Conservation (phyloP, 306 rosid genomes). For the Castanopsis chinensis region DNA sequence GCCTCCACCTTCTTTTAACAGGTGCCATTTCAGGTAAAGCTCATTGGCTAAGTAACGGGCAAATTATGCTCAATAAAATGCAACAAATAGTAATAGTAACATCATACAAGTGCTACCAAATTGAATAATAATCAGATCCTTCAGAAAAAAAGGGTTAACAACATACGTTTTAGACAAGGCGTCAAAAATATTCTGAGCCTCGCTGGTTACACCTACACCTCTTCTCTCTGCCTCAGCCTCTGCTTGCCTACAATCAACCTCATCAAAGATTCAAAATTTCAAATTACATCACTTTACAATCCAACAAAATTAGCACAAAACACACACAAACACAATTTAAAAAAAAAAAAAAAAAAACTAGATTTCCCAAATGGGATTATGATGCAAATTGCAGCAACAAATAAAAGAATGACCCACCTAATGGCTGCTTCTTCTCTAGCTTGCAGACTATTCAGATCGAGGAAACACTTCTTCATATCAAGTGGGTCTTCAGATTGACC, state of each 20-base stretch:
- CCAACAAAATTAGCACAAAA: not conserved
- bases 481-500: slow-evolving; percentile 81
- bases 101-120: not conserved
- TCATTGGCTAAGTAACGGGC: not conserved
- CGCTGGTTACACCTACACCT: slow-evolving; percentile 86
- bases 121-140: not conserved
- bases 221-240: slow-evolving; percentile 88
- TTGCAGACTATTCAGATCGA: slow-evolving; percentile 69
- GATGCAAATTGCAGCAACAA: not conserved
- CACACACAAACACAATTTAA: no score
- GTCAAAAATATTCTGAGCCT: slow-evolving; percentile 89
- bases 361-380: not conserved
- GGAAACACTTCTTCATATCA: slow-evolving; percentile 48
- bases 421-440: slow-evolving; percentile 73
- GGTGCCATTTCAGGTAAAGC: no score
- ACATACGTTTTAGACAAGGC: slow-evolving; percentile 94
- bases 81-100: not conserved
- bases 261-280: not conserved
- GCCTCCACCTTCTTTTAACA: no score
- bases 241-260: slow-evolving; percentile 60
- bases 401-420: slow-evolving; percentile 37
- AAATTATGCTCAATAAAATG: not conserved
- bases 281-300: not conserved
- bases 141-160: not conserved
- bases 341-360: not conserved